phyloP scores from a whole-genome alignment of 805 yeast genomes.

The Torulaspora maleeae region DNA sequence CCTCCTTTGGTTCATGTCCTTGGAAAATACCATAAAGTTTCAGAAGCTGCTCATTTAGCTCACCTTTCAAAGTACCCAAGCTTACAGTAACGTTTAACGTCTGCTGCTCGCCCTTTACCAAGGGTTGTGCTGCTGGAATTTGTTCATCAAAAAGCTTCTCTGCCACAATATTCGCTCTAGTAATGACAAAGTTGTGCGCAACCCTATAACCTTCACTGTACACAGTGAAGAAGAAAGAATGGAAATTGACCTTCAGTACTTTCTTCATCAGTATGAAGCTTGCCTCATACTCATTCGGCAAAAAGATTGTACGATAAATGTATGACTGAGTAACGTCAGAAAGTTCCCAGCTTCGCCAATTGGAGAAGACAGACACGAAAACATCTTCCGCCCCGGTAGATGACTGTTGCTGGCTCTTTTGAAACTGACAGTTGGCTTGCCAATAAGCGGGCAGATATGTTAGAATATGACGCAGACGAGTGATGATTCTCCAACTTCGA shows the following conservation, averaged over 20 bases:
- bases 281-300: conserved; percentile 17
- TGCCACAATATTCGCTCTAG: conserved; percentile 19
- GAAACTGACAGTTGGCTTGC: conserved; percentile 25
- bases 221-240: conserved; percentile 26
- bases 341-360: conserved; percentile 94
- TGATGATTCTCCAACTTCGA: conserved; percentile 83
- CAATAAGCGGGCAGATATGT: conserved; percentile 54
- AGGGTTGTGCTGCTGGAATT: conserved; percentile 8
- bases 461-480: conserved; percentile 71
- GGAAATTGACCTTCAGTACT: conserved; percentile 16
- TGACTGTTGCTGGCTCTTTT: conserved; percentile 24
- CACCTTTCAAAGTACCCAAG: conserved; percentile 26
- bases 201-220: conserved; percentile 24
- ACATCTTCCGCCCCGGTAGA: conserved; percentile 42
- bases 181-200: conserved; percentile 25
- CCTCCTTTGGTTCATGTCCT: background rate
- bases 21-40: conserved; percentile 13
- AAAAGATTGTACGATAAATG: conserved; percentile 50
- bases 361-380: conserved; percentile 55
- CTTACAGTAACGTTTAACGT: conserved; percentile 23
- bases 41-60: conserved; percentile 23
- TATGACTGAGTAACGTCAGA: conserved; percentile 53
- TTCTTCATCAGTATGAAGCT: conserved; percentile 12
- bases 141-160: conserved; percentile 19
- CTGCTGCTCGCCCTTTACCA: conserved; percentile 17